Percentiles rank a stretch among this genome's conserved stretches.
Evolutionary conservation across 163 green algal genomes (phyloP).

Genomic region (Coccomyxa subellipsoidea): DNA sequence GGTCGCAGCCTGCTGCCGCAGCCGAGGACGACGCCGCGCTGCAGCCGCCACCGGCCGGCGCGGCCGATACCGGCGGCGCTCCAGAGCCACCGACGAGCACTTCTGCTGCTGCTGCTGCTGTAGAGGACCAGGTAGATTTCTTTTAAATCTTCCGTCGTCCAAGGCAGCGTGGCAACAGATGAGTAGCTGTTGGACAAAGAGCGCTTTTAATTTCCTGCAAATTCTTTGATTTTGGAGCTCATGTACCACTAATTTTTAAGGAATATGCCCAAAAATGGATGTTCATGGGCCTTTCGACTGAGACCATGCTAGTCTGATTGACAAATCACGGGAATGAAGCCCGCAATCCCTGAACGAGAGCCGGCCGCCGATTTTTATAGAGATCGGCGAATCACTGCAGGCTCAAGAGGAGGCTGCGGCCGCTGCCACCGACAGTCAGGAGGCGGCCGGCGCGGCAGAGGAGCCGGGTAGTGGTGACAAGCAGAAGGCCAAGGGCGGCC

Average conservation of each 20-base stretch:
- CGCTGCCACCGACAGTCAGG: background rate
- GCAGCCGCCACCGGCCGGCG: background rate
- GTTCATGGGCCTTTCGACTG: too few relatives aligned
- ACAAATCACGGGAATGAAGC: too few relatives aligned
- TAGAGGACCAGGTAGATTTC: background rate
- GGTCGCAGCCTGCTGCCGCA: background rate
- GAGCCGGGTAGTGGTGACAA: background rate
- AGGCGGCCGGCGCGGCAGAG: background rate
- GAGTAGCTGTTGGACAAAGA: too few relatives aligned
- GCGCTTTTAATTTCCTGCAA: too few relatives aligned
- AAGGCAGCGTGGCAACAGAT: too few relatives aligned
- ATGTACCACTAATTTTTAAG: too few relatives aligned
- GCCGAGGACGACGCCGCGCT: background rate
- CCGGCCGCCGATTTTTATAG: background rate
- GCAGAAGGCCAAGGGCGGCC: background rate
- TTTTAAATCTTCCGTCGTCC: too few relatives aligned
- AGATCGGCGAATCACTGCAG: background rate
- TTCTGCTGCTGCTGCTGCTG: background rate
- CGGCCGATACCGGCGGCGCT: background rate
- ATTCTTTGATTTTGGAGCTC: too few relatives aligned
- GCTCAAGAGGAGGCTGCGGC: background rate
- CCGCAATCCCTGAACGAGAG: too few relatives aligned
- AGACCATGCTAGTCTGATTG: too few relatives aligned
- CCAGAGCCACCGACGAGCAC: too few relatives aligned
- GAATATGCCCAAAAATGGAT: too few relatives aligned